Evolutionary conservation across 78 protist species (phyloP).

Genomic region (Dictyostelium brefeldianum): DNA sequence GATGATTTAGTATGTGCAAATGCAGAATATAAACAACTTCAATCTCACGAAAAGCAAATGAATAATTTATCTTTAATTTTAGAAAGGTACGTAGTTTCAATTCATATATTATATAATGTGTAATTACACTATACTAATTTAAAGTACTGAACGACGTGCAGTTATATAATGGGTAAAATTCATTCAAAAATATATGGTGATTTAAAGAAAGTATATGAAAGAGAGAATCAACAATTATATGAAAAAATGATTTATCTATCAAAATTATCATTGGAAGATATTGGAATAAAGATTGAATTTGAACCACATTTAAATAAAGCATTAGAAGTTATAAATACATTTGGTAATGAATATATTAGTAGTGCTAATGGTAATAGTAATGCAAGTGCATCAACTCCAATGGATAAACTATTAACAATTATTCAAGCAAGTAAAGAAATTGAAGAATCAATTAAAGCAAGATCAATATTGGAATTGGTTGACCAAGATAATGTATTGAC

Average conservation of each 20-base stretch:
- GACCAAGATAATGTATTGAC: constrained; percentile 11
- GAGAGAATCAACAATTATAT: constrained; percentile 35
- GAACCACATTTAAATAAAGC: constrained; percentile 58
- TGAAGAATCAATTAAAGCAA: constrained; percentile 59
- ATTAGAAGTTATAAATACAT: constrained; percentile 3
- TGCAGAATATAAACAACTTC: constrained; percentile 73
- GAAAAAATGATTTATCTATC: constrained; percentile 41
- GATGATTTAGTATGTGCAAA: constrained; percentile 77
- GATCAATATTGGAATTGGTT: constrained; percentile 4
- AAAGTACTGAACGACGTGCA: not conserved
- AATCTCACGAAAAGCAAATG: constrained; percentile 71
- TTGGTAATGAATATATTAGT: not conserved
- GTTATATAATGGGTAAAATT: constrained; percentile 63
- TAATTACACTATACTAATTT: too few relatives aligned
- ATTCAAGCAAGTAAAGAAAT: constrained; percentile 59
- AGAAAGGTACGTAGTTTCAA: constrained; percentile 27
- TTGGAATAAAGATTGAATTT: constrained; percentile 39
- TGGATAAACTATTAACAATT: constrained; percentile 48
- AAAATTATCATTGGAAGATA: constrained; percentile 34
- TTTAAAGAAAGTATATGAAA: constrained; percentile 21
- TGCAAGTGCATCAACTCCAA: constrained; percentile 32
- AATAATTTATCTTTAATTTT: constrained; percentile 36
- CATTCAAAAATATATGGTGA: constrained; percentile 22
- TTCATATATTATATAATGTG: not conserved
- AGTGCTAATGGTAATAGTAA: not conserved